Evolutionary conservation across 140 eudicot species (phyloP).

Genomic region (Stevia rebaudiana): DNA sequence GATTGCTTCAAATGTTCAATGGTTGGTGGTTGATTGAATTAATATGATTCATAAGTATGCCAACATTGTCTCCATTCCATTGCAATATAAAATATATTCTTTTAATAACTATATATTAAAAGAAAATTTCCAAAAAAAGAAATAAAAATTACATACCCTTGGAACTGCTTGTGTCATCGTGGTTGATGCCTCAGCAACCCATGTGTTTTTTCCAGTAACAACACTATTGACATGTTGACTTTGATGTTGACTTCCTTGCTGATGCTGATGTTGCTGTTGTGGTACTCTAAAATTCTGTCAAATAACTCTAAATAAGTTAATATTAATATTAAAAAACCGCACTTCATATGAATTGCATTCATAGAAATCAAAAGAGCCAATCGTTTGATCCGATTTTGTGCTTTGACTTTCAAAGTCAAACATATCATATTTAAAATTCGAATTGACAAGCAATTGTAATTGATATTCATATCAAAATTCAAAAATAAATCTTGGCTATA

Average conservation of each 20-base stretch:
- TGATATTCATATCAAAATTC: constrained; percentile 1
- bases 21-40: constrained; percentile 16
- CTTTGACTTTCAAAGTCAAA: constrained; percentile 24
- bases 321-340: background rate
- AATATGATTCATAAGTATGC: constrained; percentile 23
- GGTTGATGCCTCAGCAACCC: constrained; percentile 24
- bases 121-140: background rate
- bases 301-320: constrained; percentile 7
- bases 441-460: background rate
- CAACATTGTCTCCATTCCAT: constrained; percentile 27
- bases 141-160: constrained; percentile 22
- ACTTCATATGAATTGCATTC: background rate
- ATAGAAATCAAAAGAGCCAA: background rate
- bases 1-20: constrained; percentile 34
- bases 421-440: background rate
- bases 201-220: constrained; percentile 26
- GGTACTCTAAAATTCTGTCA: constrained; percentile 23
- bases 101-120: background rate
- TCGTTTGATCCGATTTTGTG: background rate
- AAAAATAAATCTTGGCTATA: background rate
- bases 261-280: constrained; percentile 21
- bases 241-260: constrained; percentile 24
- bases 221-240: constrained; percentile 31
- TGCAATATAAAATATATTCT: constrained; percentile 20
- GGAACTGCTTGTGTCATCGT: constrained; percentile 26